Evolutionary conservation across 805 yeast genomes (phyloP).

Genomic region (Starmerella cellae): DNA sequence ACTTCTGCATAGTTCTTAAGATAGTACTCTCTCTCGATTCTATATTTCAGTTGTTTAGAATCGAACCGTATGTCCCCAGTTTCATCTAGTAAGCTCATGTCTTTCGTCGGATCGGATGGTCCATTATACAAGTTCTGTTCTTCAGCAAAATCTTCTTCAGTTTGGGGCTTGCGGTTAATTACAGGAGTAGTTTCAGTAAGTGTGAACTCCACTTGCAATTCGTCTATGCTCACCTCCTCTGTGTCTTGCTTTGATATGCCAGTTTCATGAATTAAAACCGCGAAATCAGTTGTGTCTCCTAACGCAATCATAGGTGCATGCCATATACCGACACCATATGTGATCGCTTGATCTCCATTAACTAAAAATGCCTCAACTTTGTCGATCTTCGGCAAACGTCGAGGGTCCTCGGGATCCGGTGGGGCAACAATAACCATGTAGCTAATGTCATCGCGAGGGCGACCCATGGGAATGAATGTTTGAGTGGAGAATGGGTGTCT

Average conservation of each 20-base stretch:
- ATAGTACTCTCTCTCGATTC: conserved; percentile 53
- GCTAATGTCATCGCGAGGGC: conserved; percentile 35
- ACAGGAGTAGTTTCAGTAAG: conserved; percentile 16
- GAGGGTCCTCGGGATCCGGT: conserved; percentile 23
- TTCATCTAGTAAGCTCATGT: background rate
- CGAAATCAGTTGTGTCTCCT: conserved; percentile 59
- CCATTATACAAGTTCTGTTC: conserved; percentile 41
- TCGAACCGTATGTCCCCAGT: conserved; percentile 12
- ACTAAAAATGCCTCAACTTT: conserved; percentile 57
- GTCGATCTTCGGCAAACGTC: conserved; percentile 39
- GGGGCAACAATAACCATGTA: conserved; percentile 73
- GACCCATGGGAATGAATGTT: conserved; percentile 85
- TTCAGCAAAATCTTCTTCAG: conserved; percentile 44
- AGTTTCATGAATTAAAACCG: conserved; percentile 77
- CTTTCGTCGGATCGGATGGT: conserved; percentile 39
- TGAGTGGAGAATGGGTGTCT: conserved; percentile 84
- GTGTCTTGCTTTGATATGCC: conserved; percentile 70
- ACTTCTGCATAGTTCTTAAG: conserved; percentile 41
- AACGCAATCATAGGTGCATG: conserved; percentile 94
- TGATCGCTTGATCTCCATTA: conserved; percentile 74
- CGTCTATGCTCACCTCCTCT: conserved; percentile 60
- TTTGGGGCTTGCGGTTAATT: conserved; percentile 49
- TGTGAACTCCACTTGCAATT: conserved; percentile 25
- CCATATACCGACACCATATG: conserved; percentile 78
- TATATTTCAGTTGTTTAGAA: conserved; percentile 38